Evolutionary conservation across 345 rosid genomes (phyloP).

Genomic region (Rhizophora apiculata): DNA sequence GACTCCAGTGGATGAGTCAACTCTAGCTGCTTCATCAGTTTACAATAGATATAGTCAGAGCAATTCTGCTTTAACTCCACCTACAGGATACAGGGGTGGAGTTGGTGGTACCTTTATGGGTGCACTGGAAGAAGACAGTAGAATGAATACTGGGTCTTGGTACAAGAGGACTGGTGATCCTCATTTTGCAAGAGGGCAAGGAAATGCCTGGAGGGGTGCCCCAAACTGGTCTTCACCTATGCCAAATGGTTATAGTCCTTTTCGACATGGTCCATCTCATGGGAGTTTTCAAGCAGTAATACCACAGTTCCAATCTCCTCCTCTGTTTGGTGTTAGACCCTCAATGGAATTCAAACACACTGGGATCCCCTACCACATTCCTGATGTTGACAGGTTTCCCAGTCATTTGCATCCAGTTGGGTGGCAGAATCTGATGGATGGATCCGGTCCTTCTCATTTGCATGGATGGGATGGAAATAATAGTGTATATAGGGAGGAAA

Average conservation of each 20-base stretch:
- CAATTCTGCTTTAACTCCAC: slow-evolving; percentile 51
- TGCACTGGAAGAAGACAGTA: slow-evolving; percentile 62
- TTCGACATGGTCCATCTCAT: slow-evolving; percentile 79
- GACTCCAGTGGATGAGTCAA: slow-evolving; percentile 52
- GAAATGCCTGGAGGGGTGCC: slow-evolving; percentile 83
- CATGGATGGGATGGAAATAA: slow-evolving; percentile 92
- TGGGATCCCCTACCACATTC: slow-evolving; percentile 71
- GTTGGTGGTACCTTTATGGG: slow-evolving; percentile 58
- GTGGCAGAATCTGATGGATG: slow-evolving; percentile 92
- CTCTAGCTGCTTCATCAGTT: slow-evolving; percentile 53
- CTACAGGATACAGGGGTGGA: slow-evolving; percentile 60
- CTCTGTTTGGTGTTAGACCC: slow-evolving; percentile 72
- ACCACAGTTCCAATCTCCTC: slow-evolving; percentile 72
- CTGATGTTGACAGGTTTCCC: slow-evolving; percentile 79
- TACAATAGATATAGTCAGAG: slow-evolving; percentile 51
- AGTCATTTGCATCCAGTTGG: slow-evolving; percentile 79
- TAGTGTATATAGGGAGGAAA: slow-evolving; percentile 76
- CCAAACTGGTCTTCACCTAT: slow-evolving; percentile 78
- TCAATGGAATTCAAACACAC: slow-evolving; percentile 76
- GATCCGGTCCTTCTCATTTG: slow-evolving; percentile 65
- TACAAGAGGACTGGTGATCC: slow-evolving; percentile 65
- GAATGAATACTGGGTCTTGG: slow-evolving; percentile 42
- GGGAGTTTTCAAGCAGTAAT: slow-evolving; percentile 72
- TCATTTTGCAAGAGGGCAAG: slow-evolving; percentile 70
- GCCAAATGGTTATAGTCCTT: slow-evolving; percentile 85